Evolutionary conservation across 2,329 filamentous ascomycete species (phyloP).

Genomic region (Cadophora luteo-olivacea): DNA sequence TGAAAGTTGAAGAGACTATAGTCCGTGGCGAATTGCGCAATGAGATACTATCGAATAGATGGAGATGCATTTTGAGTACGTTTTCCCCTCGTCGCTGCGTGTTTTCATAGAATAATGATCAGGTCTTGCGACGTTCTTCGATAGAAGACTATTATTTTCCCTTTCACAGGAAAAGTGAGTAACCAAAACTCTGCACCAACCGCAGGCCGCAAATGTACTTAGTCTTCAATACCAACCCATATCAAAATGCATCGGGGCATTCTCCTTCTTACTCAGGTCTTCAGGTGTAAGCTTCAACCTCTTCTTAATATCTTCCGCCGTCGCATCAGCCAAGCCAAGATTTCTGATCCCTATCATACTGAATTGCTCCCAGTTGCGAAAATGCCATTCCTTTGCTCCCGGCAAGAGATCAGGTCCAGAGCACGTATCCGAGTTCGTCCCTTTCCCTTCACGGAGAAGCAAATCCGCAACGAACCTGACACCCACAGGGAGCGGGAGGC

Average conservation of each 20-base stretch:
- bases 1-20: too few relatives aligned
- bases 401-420: neutral
- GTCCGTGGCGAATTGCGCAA: too few relatives aligned
- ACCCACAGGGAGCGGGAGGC: neutral
- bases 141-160: too few relatives aligned
- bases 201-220: neutral
- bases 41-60: too few relatives aligned
- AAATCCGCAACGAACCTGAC: neutral
- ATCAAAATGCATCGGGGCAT: neutral
- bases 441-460: neutral
- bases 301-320: neutral
- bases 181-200: neutral
- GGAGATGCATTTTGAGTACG: too few relatives aligned
- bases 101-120: too few relatives aligned
- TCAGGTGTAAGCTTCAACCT: neutral
- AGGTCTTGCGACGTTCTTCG: too few relatives aligned
- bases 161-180: too few relatives aligned
- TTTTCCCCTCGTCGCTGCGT: too few relatives aligned
- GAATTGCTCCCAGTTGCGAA: neutral
- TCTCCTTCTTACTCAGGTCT: neutral
- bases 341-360: neutral
- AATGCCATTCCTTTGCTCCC: neutral
- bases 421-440: neutral
- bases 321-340: neutral
- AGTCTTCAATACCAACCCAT: neutral